Evolutionary conservation across 768 basidiomycete genomes (phyloP).

Genomic region (Trametes meyenii): DNA sequence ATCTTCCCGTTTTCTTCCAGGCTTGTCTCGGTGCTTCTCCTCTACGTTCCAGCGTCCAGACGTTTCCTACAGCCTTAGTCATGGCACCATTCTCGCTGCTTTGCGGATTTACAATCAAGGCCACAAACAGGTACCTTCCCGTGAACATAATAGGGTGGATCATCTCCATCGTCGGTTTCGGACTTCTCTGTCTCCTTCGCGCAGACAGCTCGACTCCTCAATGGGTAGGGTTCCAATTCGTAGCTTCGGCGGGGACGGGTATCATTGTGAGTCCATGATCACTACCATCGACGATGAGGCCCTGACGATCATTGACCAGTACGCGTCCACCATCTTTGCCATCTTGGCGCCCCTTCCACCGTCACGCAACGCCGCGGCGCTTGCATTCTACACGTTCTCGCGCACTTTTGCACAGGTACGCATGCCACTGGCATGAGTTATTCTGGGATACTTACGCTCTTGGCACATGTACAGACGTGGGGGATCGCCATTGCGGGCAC

Average conservation of each 20-base stretch:
- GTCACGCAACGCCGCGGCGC: conserved; percentile 36
- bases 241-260: conserved; percentile 26
- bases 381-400: conserved; percentile 35
- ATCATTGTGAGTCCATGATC: conserved; percentile 17
- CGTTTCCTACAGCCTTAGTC: conserved; percentile 30
- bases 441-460: background rate
- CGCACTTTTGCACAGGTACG: conserved; percentile 29
- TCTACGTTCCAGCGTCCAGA: conserved; percentile 30
- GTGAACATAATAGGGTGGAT: conserved; percentile 41
- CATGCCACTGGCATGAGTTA: background rate
- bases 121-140: conserved; percentile 33
- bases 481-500: conserved; percentile 54
- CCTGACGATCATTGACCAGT: conserved; percentile 13
- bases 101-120: conserved; percentile 30
- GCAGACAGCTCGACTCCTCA: conserved; percentile 25
- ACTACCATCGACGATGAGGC: background rate
- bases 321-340: conserved; percentile 24
- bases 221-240: conserved; percentile 36
- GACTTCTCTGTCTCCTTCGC: conserved; percentile 34
- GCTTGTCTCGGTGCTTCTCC: conserved; percentile 42
- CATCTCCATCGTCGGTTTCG: conserved; percentile 41
- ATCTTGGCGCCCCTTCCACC: conserved; percentile 34
- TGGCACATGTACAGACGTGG: conserved; percentile 42
- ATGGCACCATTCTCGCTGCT: conserved; percentile 36
- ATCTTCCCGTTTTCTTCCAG: conserved; percentile 48